Evolutionary conservation across 1,284 basidiomycete species (phyloP), one percentile per base, ranked within the genome.

Genomic region (Trametes polyzona): DNA sequence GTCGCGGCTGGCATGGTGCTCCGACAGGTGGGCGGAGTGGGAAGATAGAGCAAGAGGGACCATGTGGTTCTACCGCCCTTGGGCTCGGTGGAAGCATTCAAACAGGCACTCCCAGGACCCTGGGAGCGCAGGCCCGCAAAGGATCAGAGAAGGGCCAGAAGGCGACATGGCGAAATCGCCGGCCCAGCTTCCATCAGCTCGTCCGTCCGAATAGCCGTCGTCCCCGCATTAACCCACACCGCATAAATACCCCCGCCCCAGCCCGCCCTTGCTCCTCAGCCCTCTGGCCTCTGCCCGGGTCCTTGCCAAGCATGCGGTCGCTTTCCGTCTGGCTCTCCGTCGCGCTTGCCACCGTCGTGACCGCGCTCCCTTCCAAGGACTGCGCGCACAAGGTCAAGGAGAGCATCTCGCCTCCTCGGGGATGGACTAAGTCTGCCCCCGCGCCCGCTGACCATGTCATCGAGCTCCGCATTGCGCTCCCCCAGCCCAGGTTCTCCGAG

Each of bases 401-500:
- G 62, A 71, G 66, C 54, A 67, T 84, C 57, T 32, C 59, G 3
- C 71, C 77, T 30, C 84, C 87, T 39, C 73, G 68, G 33, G 80
- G 79, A 46, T 88, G 86, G 86, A 67, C 71, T 9, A 76, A 76
- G 56, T 67, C 76, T 14, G 67, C 73, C 24, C 66, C 71, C 11
- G 79, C 84, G 11, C 76, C 80, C 16, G 64, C 79, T 4, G 73
- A 80, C 65, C 78, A 83, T 59, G 69, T 65, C 49, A 80, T 89
- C 59, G 73, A 74, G 44, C 80, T 88, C 50, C 82, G 83, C 50
- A 85, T 91, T 61, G 86, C 79, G 12, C 80, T 92, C 19, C 80
- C 80, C 3, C 89, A 90, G 67, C 76, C 81, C n/a, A 80, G 86
- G 62, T 86, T 91, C 65, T 61, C 72, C 30, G 69, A 73, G 40